Evolutionary conservation across 257 asterid species (phyloP).

Genomic region (Ballota nigra): DNA sequence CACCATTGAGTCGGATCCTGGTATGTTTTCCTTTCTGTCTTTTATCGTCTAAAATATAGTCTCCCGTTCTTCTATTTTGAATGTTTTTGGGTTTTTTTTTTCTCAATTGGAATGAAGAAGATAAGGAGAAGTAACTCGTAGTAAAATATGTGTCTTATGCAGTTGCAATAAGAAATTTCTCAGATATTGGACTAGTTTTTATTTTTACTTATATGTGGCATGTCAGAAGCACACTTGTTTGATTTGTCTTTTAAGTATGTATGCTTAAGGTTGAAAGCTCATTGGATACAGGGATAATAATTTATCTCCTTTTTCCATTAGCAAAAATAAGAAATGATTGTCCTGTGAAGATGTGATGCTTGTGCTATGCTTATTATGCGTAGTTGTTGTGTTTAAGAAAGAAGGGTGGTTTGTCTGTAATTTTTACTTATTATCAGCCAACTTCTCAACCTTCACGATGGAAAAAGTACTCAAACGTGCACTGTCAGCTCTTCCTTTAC

Average conservation of each 20-base stretch:
- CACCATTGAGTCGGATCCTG: constrained; percentile 99
- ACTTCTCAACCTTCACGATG: not conserved
- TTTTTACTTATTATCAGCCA: not conserved
- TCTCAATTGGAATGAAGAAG: not conserved
- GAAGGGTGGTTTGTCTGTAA: not conserved
- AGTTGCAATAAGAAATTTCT: not conserved
- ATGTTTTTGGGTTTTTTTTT: not conserved
- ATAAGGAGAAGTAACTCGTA: not conserved
- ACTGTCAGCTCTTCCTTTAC: not conserved
- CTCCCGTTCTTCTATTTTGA: not conserved
- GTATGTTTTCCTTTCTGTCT: constrained; percentile 36
- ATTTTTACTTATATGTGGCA: not conserved
- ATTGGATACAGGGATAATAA: not conserved
- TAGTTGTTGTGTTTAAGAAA: not conserved
- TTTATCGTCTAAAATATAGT: not conserved
- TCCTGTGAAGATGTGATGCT: not conserved
- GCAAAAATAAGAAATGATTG: not conserved
- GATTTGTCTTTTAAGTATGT: not conserved
- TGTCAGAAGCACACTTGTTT: not conserved
- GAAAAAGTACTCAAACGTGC: not conserved
- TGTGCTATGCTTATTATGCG: not conserved
- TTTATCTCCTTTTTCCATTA: not conserved
- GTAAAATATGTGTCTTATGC: not conserved
- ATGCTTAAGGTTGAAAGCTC: not conserved
- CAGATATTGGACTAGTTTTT: not conserved